These are phyloP conservation scores for Thermomyces lanuginosus DNA, from an alignment of 2,329 filamentous ascomycete genomes.

Conservation along the genomic window DNA sequence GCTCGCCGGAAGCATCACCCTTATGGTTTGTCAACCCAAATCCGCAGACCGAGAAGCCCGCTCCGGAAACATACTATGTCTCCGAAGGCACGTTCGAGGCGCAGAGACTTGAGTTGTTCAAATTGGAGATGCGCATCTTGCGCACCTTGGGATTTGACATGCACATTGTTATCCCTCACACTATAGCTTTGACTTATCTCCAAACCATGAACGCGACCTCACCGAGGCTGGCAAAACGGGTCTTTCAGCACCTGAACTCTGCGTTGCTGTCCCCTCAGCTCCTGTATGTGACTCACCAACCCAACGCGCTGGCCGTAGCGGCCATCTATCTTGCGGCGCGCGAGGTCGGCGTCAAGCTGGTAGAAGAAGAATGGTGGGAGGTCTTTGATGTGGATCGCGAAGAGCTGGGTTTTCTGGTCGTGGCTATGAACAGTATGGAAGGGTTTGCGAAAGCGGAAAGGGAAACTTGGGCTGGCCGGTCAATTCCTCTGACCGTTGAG, in stretches of 20 bases:
- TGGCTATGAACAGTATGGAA: constrained; percentile 65
- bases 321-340: constrained; percentile 80
- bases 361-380: constrained; percentile 87
- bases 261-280: constrained; percentile 74
- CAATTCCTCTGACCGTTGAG: constrained; percentile 43
- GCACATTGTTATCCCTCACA: constrained; percentile 71
- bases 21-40: constrained; percentile 28
- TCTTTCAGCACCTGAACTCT: constrained; percentile 68
- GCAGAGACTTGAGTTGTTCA: constrained; percentile 48
- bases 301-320: constrained; percentile 65
- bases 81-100: constrained; percentile 55
- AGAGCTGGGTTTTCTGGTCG: constrained; percentile 81
- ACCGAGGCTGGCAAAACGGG: constrained; percentile 44
- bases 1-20: constrained; percentile 42
- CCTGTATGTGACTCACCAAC: constrained; percentile 83
- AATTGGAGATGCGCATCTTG: constrained; percentile 63
- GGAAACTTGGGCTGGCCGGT: constrained; percentile 35
- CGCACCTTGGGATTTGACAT: constrained; percentile 64
- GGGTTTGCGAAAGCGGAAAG: constrained; percentile 48
- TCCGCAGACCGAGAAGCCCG: constrained; percentile 15
- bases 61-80: constrained; percentile 48
- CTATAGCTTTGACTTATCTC: constrained; percentile 77
- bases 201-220: constrained; percentile 63
- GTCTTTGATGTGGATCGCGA: constrained; percentile 93
- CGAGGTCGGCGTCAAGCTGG: constrained; percentile 60